These are phyloP conservation scores for Pichia phayaonensis DNA, from an alignment of 805 yeast species.

Conservation along the genomic window DNA sequence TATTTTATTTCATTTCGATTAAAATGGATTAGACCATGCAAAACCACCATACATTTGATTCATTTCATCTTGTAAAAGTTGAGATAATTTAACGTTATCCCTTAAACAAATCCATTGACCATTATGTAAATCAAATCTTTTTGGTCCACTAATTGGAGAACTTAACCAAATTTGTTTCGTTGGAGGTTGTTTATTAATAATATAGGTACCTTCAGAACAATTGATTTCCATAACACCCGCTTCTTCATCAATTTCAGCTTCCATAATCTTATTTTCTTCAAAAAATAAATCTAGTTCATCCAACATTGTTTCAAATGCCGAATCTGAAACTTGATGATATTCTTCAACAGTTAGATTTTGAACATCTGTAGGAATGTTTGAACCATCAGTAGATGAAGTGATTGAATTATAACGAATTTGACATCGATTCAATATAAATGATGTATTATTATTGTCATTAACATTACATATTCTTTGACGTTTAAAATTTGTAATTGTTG, in stretches of 20 bases:
- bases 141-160: conserved; percentile 92
- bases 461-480: not conserved
- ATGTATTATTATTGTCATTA: too few species aligned
- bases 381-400: conserved; percentile 43
- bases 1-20: not conserved
- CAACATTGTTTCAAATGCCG: conserved; percentile 59
- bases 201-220: conserved; percentile 75
- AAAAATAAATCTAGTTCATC: conserved; percentile 62
- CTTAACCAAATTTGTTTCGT: conserved; percentile 95
- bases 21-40: conserved; percentile 14
- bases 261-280: conserved; percentile 37
- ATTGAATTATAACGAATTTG: conserved; percentile 21
- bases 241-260: conserved; percentile 67
- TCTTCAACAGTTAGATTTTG: conserved; percentile 38
- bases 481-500: not conserved
- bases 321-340: conserved; percentile 60
- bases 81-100: conserved; percentile 44
- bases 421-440: not conserved
- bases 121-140: conserved; percentile 65
- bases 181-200: conserved; percentile 95
- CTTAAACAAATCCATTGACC: conserved; percentile 77
- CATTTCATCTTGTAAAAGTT: conserved; percentile 47
- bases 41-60: conserved; percentile 20
- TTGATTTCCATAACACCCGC: conserved; percentile 76
- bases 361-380: conserved; percentile 44